A percentile compares a stretch with the other conserved stretches of the same genome.
Evolutionary conservation across 805 yeast genomes (phyloP).

Genomic region (Lachancea meyersii): DNA sequence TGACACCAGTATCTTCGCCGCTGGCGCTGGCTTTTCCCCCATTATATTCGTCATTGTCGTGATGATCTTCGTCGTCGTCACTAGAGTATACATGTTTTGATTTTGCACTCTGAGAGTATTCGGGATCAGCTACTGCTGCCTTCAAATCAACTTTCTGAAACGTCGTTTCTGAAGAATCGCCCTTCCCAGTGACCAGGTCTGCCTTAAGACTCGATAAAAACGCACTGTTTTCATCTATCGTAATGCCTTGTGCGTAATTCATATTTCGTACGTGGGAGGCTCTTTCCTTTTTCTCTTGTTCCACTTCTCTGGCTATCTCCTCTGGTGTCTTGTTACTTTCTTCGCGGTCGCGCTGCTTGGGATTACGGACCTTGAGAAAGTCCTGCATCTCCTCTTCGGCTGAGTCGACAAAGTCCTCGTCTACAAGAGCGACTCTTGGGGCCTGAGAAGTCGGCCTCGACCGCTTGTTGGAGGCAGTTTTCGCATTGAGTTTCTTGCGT

Average conservation of each 20-base stretch:
- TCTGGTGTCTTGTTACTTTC: conserved; percentile 22
- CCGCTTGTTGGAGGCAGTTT: conserved; percentile 32
- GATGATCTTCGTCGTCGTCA: background rate
- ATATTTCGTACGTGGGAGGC: conserved; percentile 15
- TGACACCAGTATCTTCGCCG: conserved; percentile 5
- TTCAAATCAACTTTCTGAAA: conserved; percentile 4
- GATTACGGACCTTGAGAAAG: conserved; percentile 25
- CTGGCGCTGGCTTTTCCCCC: background rate
- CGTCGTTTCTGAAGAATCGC: background rate
- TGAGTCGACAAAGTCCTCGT: conserved; percentile 30
- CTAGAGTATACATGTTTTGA: background rate
- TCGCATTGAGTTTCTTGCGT: conserved; percentile 34
- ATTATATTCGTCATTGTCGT: background rate
- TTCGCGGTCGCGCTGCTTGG: conserved; percentile 28
- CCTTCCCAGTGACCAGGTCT: conserved; percentile 1
- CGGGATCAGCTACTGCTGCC: background rate
- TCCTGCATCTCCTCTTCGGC: conserved; percentile 33
- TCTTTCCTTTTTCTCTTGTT: conserved; percentile 24
- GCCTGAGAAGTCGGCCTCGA: conserved; percentile 28
- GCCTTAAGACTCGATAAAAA: conserved; percentile 23
- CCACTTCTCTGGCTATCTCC: conserved; percentile 36
- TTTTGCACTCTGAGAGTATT: background rate
- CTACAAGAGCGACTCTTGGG: conserved; percentile 31
- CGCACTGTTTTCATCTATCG: conserved; percentile 38
- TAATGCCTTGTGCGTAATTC: conserved; percentile 24